Evolutionary conservation across 2,329 filamentous ascomycete genomes (phyloP).

Genomic region (Colletotrichum cordylinicola): DNA sequence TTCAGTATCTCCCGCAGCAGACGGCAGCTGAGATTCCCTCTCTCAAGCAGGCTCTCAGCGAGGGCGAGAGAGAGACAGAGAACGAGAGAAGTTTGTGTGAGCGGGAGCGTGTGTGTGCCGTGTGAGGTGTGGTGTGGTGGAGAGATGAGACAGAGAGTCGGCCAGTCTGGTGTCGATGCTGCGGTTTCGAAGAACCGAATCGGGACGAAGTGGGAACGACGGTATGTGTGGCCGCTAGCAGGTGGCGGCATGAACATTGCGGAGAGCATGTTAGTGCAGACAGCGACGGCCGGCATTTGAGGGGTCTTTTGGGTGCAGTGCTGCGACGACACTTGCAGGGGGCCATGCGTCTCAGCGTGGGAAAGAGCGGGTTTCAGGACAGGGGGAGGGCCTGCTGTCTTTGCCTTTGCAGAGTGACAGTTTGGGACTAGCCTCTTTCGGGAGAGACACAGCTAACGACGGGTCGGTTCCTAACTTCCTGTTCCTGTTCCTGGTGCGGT

Average conservation of each 20-base stretch:
- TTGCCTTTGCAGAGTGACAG: neutral
- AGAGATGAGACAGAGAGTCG: constrained; percentile 3
- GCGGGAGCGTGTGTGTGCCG: neutral
- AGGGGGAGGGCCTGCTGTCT: constrained; percentile 5
- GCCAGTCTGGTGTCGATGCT: constrained; percentile 5
- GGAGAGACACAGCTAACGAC: neutral
- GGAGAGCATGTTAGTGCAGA: constrained; percentile 8
- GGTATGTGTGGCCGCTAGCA: neutral
- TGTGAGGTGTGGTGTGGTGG: neutral
- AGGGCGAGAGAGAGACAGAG: neutral
- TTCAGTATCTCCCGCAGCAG: neutral
- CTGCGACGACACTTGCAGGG: constrained; percentile 21
- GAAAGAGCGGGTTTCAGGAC: constrained; percentile 25
- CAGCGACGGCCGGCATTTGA: neutral
- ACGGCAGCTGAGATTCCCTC: neutral
- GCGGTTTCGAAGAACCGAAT: constrained; percentile 12
- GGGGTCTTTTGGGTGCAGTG: neutral
- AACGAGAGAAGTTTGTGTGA: neutral
- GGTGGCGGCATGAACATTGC: neutral
- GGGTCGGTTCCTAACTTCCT: neutral
- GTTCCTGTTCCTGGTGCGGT: neutral
- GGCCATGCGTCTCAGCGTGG: constrained; percentile 20
- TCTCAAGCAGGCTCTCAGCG: neutral
- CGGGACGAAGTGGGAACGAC: neutral
- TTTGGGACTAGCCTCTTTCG: neutral